Percentiles rank a stretch among this genome's conserved stretches.
phyloP scores from a whole-genome alignment of 2,329 filamentous ascomycete genomes.

The Neonectria neomacrospora region DNA sequence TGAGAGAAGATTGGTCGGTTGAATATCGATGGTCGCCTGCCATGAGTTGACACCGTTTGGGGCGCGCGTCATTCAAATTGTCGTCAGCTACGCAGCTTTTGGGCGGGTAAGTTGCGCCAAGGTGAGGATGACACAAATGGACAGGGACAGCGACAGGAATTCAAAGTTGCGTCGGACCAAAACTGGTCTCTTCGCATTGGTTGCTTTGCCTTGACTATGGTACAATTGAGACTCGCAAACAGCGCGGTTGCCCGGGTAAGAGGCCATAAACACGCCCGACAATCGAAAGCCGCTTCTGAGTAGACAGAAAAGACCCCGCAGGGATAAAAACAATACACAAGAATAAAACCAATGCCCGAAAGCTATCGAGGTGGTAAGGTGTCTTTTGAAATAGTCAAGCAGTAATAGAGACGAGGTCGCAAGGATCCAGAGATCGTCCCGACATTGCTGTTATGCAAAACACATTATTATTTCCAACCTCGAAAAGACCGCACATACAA shows the following conservation, averaged over 20 bases:
- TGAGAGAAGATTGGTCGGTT: not conserved
- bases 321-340: slow-evolving; percentile 35
- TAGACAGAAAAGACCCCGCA: slow-evolving; percentile 9
- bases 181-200: slow-evolving; percentile 53
- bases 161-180: slow-evolving; percentile 49
- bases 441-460: slow-evolving; percentile 40
- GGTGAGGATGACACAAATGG: not conserved
- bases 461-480: slow-evolving; percentile 49
- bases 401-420: slow-evolving; percentile 37
- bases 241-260: slow-evolving; percentile 42
- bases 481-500: slow-evolving; percentile 44
- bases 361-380: slow-evolving; percentile 40
- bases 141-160: not conserved
- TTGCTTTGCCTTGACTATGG: slow-evolving; percentile 45
- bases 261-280: slow-evolving; percentile 54
- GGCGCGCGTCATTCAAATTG: not conserved
- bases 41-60: not conserved
- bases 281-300: slow-evolving; percentile 17
- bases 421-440: slow-evolving; percentile 42
- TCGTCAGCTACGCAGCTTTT: not conserved
- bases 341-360: slow-evolving; percentile 19
- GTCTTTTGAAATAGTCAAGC: slow-evolving; percentile 32
- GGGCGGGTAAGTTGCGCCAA: not conserved
- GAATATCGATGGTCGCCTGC: not conserved
- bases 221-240: slow-evolving; percentile 45